Conservation (phyloP, 73 alveolate genomes). For the Blepharisma japonicum region DNA sequence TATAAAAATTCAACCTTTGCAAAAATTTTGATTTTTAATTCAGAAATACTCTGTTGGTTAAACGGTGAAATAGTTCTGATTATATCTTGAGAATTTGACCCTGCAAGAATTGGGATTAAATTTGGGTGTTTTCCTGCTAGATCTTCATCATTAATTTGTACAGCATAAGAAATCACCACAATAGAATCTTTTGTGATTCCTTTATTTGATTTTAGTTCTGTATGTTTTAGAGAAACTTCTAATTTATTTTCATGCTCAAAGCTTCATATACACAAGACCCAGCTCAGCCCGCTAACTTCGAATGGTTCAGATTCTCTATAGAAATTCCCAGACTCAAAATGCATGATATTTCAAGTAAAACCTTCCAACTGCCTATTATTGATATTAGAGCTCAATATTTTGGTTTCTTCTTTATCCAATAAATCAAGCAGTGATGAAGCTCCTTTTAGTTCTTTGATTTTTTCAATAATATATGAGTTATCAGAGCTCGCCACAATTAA, state of each 20-base stretch:
- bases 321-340: slow-evolving; percentile 17
- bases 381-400: background rate
- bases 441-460: background rate
- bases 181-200: too few relatives aligned
- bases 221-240: slow-evolving; percentile 5
- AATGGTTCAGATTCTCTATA: slow-evolving; percentile 12
- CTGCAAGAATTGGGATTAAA: too few relatives aligned
- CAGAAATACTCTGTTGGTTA: too few relatives aligned
- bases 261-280: slow-evolving; percentile 20
- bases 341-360: background rate
- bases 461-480: background rate
- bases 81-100: too few relatives aligned
- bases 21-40: too few relatives aligned
- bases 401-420: background rate
- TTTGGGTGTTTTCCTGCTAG: too few relatives aligned
- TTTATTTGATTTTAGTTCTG: background rate
- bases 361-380: background rate
- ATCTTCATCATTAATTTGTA: too few relatives aligned
- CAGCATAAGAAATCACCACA: too few relatives aligned
- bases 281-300: background rate
- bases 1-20: too few relatives aligned
- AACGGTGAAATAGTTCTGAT: too few relatives aligned
- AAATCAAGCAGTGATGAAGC: background rate
- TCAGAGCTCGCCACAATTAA: background rate
- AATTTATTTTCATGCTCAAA: slow-evolving; percentile 21